Percentiles rank a stretch among this genome's conserved stretches.
Evolutionary conservation across 1,139 yeast species (phyloP).

Genomic region (Suhomyces bokatorum): DNA sequence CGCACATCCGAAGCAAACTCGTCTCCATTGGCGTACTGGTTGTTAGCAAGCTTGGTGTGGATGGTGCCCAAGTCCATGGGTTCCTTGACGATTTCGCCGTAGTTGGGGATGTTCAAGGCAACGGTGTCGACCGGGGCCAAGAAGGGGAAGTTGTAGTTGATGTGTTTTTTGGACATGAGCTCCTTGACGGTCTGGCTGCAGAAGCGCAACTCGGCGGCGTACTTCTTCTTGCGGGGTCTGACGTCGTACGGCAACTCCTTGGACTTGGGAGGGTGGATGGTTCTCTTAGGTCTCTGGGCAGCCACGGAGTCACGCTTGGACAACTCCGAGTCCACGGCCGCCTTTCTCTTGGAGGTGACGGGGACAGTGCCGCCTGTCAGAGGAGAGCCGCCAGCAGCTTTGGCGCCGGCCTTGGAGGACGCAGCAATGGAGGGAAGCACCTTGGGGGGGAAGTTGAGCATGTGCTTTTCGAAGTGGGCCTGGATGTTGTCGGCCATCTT

Average conservation of each 20-base stretch:
- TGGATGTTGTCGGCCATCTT: slow-evolving; percentile 90
- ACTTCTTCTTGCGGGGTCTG: slow-evolving; percentile 89
- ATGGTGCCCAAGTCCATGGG: slow-evolving; percentile 97
- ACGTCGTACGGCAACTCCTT: slow-evolving; percentile 90
- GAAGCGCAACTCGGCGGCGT: slow-evolving; percentile 84
- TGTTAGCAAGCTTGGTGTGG: slow-evolving; percentile 74
- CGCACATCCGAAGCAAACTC: slow-evolving; percentile 83
- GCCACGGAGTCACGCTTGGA: slow-evolving; percentile 43
- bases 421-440: slow-evolving; percentile 46
- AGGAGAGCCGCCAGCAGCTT: slow-evolving; percentile 13
- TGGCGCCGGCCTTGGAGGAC: slow-evolving; percentile 8
- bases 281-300: slow-evolving; percentile 81
- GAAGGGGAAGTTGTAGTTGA: slow-evolving; percentile 84
- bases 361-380: slow-evolving; percentile 43
- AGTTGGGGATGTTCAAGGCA: slow-evolving; percentile 89
- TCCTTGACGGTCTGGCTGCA: slow-evolving; percentile 84
- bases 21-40: slow-evolving; percentile 85
- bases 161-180: slow-evolving; percentile 78
- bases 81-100: slow-evolving; percentile 76
- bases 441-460: slow-evolving; percentile 86
- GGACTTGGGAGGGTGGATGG: slow-evolving; percentile 94
- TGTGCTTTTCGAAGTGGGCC: slow-evolving; percentile 90
- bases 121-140: slow-evolving; percentile 94
- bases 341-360: slow-evolving; percentile 50
- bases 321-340: slow-evolving; percentile 52